Evolutionary conservation across 495 filamentous ascomycete species (phyloP).

Genomic region (Aspergillus carlsbadensis): DNA sequence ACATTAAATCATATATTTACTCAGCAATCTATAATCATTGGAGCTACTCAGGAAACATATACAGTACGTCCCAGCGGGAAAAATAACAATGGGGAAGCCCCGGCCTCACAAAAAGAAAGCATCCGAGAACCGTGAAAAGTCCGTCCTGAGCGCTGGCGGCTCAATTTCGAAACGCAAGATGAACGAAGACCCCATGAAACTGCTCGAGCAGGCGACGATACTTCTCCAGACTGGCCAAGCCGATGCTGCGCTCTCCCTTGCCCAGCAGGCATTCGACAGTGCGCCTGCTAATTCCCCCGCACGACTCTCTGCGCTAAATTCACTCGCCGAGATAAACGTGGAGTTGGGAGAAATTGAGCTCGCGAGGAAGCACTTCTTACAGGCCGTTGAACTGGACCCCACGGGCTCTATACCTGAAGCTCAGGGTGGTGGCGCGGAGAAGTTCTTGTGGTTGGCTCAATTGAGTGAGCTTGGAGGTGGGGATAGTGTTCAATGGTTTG

Average conservation of each 20-base stretch:
- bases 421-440: constrained; percentile 81
- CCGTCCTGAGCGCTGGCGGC: constrained; percentile 45
- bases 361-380: constrained; percentile 66
- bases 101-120: constrained; percentile 47
- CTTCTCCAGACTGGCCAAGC: constrained; percentile 70
- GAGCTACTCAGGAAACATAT: background rate
- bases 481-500: constrained; percentile 85
- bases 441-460: constrained; percentile 95
- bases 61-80: constrained; percentile 6
- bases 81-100: constrained; percentile 47
- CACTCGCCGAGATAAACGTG: constrained; percentile 81
- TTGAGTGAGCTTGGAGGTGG: constrained; percentile 81
- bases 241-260: constrained; percentile 64
- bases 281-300: constrained; percentile 36
- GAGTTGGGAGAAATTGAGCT: constrained; percentile 77
- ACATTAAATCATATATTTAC: background rate
- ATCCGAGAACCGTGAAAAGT: constrained; percentile 45
- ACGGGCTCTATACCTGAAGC: constrained; percentile 60
- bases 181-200: constrained; percentile 47
- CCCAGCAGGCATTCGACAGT: constrained; percentile 58
- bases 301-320: constrained; percentile 64
- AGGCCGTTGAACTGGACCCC: constrained; percentile 70
- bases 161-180: constrained; percentile 47
- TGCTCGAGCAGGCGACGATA: constrained; percentile 67
- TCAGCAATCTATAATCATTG: background rate